Evolutionary conservation across 192 early-diverging fungal species (phyloP), one percentile per base, ranked within the genome.

Genomic region (Backusella sp.): DNA sequence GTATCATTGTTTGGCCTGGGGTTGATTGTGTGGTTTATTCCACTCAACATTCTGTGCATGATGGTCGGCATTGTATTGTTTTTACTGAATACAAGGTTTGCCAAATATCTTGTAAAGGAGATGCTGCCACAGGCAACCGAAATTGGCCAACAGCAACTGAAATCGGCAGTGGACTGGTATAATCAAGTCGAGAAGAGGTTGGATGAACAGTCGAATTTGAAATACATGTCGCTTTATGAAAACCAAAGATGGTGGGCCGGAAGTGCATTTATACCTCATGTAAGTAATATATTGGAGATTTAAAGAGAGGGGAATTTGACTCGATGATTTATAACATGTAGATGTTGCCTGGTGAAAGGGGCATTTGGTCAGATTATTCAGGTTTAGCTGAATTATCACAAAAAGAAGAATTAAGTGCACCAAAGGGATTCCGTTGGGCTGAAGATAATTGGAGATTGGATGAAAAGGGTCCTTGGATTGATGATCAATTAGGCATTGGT

Each of bases 51-150:
- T 44, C 79, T 90, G 9, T 86, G 84, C 59, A 78, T 87, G 65
- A 7, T 85, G 15, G 85, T 75, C 14, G 93, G 93, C 21, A 77
- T 91, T 0, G 66, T 59, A 0, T 74, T 88, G 6, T 91, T 93
- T 74, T 65, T 91, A 53, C 39, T 79, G 3, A 92, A 93, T 71
- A 93, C 91, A 66, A 86, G 85, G 4, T 84, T 91, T 72, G 76
- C 72, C 0, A 85, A 87, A 39, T 69, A 79, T 36, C 37, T 77
- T 11, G 7, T 72, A 21, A 74, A 53, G n/a, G 67, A 81, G 37
- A 37, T 74, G 26, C 26, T 46, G 0, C 76, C 80, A 26, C 32
- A 74, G 19, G 52, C 41, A 32, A 26, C 42, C n/a, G 32, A 44
- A 5, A 15, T 53, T 6, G 39, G 39, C 0, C 34, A 67, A 12